Base-by-base conservation (phyloP, 257 asterid species). In the Primulina huaijiensis region DNA sequence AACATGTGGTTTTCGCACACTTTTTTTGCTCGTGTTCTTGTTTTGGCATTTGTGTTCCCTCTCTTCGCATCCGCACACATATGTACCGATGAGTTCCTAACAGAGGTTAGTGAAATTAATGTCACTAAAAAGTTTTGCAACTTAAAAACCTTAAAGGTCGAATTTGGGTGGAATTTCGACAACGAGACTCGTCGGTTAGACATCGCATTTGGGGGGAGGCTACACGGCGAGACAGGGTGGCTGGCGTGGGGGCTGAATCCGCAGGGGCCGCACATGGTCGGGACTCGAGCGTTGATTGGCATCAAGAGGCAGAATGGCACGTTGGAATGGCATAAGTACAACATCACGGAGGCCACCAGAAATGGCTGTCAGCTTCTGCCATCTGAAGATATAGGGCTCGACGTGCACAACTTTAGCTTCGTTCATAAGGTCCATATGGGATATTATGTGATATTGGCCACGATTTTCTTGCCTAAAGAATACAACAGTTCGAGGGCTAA, bases 221-320 rank as follows among this genome's bases (percentile, higher is more conserved):
- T 86, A 0, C 14, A 59, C 0, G 29, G 17, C 4, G 72, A 69
- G 1, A 46, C 76, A 4, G 87, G 83, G 25, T 89, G 96, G 96
- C 60, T 89, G 2, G 92, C 96, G 0, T 89, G 92, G 96, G 96
- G 96, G 29, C 46, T 89, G 66, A 88, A 88, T 77, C 92, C 89
- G 0, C 7, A 6, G 9, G 76, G 74, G 11, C 83, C 78, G 19
- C 69, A 55, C 33, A 88, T 88, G 96, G 76, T 74, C 12, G 92
- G 87, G 31, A 86, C 96, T 20, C 75, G 74, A 40, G 90, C 95
- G 52, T 77, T 86, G 12, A 78, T 88, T 33, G 92, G 92, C 14
- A 77, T 86, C 79, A 81, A 72, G 72, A 62, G 23, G 9, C 8
- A 2, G 0, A 65, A 79, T 46, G 64, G 35, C 20, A 33, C 72